These are phyloP conservation scores for Phylloporus gajari DNA, from an alignment of 1,284 basidiomycete genomes.

Conservation along the genomic window DNA sequence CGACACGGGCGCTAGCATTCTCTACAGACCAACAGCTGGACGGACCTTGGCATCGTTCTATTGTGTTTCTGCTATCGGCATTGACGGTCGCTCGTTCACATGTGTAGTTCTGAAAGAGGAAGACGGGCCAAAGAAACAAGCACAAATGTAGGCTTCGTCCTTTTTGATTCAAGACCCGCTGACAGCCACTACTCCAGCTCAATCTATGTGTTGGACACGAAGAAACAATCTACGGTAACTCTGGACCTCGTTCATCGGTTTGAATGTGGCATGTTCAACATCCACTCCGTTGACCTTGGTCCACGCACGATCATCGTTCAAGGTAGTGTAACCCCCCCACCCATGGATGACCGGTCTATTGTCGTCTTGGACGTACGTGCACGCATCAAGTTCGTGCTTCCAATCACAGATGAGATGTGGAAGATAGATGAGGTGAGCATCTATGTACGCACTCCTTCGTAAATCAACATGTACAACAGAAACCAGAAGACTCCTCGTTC, in stretches of 20 bases:
- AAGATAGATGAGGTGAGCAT: slow-evolving; percentile 3
- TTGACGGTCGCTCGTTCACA: slow-evolving; percentile 25
- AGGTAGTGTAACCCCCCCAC: neutral
- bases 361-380: slow-evolving; percentile 28
- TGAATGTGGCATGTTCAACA: slow-evolving; percentile 6
- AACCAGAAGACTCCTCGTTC: neutral
- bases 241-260: slow-evolving; percentile 29
- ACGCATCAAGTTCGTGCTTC: slow-evolving; percentile 10
- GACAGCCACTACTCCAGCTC: slow-evolving; percentile 17
- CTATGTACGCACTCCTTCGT: neutral
- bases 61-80: slow-evolving; percentile 26
- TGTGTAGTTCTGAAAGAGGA: slow-evolving; percentile 27
- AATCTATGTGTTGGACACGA: slow-evolving; percentile 20
- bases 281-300: slow-evolving; percentile 23
- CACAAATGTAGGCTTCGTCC: slow-evolving; percentile 14
- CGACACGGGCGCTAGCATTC: slow-evolving; percentile 20
- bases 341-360: neutral
- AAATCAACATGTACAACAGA: neutral
- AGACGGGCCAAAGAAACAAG: neutral
- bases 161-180: neutral
- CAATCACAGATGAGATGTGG: neutral
- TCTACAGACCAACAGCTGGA: slow-evolving; percentile 23
- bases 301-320: slow-evolving; percentile 25
- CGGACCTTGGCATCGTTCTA: slow-evolving; percentile 22
- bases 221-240: slow-evolving; percentile 10